Conservation (phyloP, 176 grass and related monocot species). For the Poa pratensis region DNA sequence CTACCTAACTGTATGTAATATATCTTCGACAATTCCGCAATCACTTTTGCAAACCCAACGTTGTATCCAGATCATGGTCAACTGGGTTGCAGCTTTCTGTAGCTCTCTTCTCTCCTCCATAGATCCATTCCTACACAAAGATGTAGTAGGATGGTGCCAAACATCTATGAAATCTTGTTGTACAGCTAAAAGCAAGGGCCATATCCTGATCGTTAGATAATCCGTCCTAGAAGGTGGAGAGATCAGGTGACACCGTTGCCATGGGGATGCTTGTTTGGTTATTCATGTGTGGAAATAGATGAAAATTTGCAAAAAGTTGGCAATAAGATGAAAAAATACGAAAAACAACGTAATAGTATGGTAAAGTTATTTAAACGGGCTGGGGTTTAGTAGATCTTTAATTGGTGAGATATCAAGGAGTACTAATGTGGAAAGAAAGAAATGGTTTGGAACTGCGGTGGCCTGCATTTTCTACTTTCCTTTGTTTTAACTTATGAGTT, state of each 20-base stretch:
- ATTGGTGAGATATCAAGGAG: background rate
- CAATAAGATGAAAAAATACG: background rate
- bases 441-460: background rate
- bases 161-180: background rate
- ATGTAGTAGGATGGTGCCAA: too few species aligned
- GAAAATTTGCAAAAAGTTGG: background rate
- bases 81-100: background rate
- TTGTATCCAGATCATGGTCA: background rate
- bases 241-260: background rate
- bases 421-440: background rate
- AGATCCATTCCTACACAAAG: background rate
- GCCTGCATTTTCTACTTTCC: background rate
- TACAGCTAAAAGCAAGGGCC: background rate
- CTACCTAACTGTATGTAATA: background rate
- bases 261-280: background rate
- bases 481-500: background rate
- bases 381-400: background rate
- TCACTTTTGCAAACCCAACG: background rate
- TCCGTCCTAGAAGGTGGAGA: background rate
- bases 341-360: background rate
- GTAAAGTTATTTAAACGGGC: background rate
- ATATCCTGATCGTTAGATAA: background rate
- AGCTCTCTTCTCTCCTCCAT: background rate
- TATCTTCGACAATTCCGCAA: background rate
- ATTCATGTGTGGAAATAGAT: background rate